phyloP scores from a whole-genome alignment of 2,329 filamentous ascomycete genomes.

The Diaporthe sp. region DNA sequence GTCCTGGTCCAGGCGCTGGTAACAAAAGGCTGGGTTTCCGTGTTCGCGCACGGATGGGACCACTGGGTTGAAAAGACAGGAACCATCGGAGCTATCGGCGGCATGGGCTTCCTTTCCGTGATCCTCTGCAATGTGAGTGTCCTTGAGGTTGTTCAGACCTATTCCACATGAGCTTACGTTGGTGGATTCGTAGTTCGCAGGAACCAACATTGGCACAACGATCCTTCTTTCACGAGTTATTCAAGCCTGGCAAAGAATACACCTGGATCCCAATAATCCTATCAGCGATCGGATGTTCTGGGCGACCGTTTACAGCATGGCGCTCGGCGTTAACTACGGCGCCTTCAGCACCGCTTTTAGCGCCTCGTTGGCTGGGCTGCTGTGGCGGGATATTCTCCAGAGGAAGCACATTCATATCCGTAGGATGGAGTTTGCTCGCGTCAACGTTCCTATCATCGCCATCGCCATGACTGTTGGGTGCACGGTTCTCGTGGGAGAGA shows the following conservation, averaged over 20 bases:
- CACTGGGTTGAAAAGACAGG: slow-evolving; percentile 80
- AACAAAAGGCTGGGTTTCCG: slow-evolving; percentile 80
- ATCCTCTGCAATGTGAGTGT: slow-evolving; percentile 78
- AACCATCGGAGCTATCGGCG: slow-evolving; percentile 76
- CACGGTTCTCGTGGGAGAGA: slow-evolving; percentile 71
- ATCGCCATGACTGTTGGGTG: slow-evolving; percentile 77
- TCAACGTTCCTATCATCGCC: slow-evolving; percentile 79
- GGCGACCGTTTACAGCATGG: slow-evolving; percentile 82
- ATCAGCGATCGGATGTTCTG: slow-evolving; percentile 78
- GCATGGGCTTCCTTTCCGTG: slow-evolving; percentile 81
- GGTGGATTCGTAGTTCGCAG: slow-evolving; percentile 70
- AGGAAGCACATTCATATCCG: slow-evolving; percentile 78
- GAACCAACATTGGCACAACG: slow-evolving; percentile 84
- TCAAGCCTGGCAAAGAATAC: slow-evolving; percentile 76
- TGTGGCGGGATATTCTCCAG: slow-evolving; percentile 79
- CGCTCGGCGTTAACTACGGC: slow-evolving; percentile 80
- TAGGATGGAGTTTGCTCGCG: slow-evolving; percentile 74
- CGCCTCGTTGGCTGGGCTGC: slow-evolving; percentile 77
- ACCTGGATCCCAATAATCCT: slow-evolving; percentile 47
- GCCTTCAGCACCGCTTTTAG: slow-evolving; percentile 81
- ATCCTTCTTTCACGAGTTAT: slow-evolving; percentile 80
- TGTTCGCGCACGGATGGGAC: slow-evolving; percentile 82
- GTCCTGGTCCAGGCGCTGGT: slow-evolving; percentile 80
- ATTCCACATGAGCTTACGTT: slow-evolving; percentile 51
- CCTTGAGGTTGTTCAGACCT: slow-evolving; percentile 59